Percentiles rank a stretch among this genome's conserved stretches.
Conservation (phyloP, 2,329 filamentous ascomycete genomes). For the Metarhizium sp. region DNA sequence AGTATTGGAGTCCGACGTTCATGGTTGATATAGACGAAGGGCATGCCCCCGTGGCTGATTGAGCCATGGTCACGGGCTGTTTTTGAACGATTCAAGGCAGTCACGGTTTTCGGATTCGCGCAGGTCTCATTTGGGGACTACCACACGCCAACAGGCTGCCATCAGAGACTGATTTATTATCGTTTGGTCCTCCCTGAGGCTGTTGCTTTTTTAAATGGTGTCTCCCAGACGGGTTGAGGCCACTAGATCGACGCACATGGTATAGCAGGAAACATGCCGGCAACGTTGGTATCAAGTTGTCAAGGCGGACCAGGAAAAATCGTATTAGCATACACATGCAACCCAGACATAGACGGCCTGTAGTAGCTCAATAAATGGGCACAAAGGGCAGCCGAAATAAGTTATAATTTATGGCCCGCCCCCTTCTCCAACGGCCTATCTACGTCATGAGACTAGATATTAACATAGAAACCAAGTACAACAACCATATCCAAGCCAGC, state of each 20-base stretch:
- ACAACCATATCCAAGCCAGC: conserved; percentile 2
- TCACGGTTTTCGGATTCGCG: neutral
- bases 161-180: too few relatives aligned
- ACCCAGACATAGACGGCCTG: conserved; percentile 5
- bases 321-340: neutral
- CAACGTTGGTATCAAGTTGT: too few relatives aligned
- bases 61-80: neutral
- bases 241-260: too few relatives aligned
- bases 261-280: too few relatives aligned
- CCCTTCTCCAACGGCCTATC: neutral
- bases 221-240: too few relatives aligned
- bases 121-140: too few relatives aligned
- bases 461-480: neutral
- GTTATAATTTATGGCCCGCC: neutral
- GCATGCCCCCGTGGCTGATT: neutral
- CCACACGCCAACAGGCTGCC: too few relatives aligned
- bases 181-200: too few relatives aligned
- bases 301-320: too few relatives aligned
- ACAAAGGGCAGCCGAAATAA: neutral
- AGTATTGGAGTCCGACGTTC: conserved; percentile 86
- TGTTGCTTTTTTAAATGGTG: too few relatives aligned
- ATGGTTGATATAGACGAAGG: conserved; percentile 39
- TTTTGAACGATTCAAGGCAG: neutral
- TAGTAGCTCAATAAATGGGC: neutral
- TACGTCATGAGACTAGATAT: neutral